phyloP scores from a whole-genome alignment of 306 rosid genomes.

The Dryas drummondii region DNA sequence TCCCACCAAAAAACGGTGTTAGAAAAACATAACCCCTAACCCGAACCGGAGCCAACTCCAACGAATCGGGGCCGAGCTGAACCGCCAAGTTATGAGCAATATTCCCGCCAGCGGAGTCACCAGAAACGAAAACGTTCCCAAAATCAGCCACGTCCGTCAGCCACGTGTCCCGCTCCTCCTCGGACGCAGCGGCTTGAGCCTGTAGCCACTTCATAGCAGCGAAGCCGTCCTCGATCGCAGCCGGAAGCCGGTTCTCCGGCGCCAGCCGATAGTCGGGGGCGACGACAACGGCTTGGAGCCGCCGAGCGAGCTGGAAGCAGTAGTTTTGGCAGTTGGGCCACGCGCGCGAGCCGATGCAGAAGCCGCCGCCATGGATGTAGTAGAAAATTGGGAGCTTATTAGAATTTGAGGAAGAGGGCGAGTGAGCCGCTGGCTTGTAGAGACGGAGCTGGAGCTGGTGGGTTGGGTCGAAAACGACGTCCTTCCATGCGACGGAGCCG shows the following conservation, averaged over 20 bases:
- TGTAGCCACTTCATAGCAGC: conserved; percentile 71
- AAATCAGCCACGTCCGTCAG: conserved; percentile 63
- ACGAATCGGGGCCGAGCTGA: conserved; percentile 47
- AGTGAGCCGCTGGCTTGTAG: conserved; percentile 50
- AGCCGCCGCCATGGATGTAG: conserved; percentile 92
- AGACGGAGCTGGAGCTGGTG: conserved; percentile 66
- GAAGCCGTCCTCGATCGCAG: conserved; percentile 67
- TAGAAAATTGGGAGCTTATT: conserved; percentile 57
- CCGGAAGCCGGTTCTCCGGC: conserved; percentile 75
- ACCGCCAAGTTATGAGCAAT: conserved; percentile 67
- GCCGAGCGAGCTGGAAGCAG: conserved; percentile 55
- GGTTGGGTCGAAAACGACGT: conserved; percentile 51
- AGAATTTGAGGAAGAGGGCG: conserved; percentile 14
- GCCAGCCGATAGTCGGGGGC: conserved; percentile 80
- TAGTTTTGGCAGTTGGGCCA: conserved; percentile 91
- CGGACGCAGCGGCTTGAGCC: conserved; percentile 38
- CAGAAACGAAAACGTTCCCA: conserved; percentile 56
- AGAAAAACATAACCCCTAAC: conserved; percentile 68
- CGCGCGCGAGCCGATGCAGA: conserved; percentile 86
- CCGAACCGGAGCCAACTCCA: conserved; percentile 46
- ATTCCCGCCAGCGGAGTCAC: conserved; percentile 92
- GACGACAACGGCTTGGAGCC: conserved; percentile 51
- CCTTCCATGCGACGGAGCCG: conserved; percentile 71
- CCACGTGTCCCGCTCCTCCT: conserved; percentile 52
- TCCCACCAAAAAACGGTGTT: conserved; percentile 86